Evolutionary conservation across 2,329 filamentous ascomycete genomes (phyloP).

Genomic region (Beauveria pseudobassiana): DNA sequence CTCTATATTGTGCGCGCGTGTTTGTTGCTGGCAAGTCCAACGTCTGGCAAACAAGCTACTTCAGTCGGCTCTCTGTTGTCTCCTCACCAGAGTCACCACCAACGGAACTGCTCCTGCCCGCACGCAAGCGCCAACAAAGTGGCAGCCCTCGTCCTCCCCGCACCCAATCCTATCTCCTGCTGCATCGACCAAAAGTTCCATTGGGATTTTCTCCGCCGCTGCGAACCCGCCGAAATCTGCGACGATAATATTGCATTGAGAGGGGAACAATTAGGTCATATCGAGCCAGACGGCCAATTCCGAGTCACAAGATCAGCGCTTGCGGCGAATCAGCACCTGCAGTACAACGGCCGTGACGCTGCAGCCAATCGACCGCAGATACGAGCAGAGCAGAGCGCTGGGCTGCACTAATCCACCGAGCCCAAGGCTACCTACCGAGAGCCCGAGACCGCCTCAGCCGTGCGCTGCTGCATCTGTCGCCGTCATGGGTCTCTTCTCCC

Average conservation of each 20-base stretch:
- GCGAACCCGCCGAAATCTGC: neutral
- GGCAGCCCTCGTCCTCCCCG: neutral
- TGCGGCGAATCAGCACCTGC: conserved; percentile 10
- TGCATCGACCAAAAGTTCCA: neutral
- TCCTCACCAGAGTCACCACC: neutral
- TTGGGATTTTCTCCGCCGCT: neutral
- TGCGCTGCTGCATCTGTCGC: conserved; percentile 2
- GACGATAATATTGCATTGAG: conserved; percentile 2
- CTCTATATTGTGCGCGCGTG: neutral
- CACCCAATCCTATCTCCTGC: neutral
- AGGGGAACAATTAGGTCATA: neutral
- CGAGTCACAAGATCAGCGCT: conserved; percentile 10
- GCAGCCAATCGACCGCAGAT: conserved; percentile 6
- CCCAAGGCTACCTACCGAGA: neutral
- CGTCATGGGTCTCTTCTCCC: conserved; percentile 50
- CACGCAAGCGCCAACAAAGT: neutral
- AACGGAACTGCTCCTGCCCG: neutral
- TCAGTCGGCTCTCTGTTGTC: neutral
- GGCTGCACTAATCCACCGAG: neutral
- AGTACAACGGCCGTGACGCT: conserved; percentile 4
- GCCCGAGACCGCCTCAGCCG: neutral
- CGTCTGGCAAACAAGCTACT: too few species aligned
- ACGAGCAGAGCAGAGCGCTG: neutral
- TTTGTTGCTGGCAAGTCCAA: neutral
- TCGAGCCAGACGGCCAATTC: conserved; percentile 6